These are phyloP conservation scores for Gigaspora rosea DNA, from an alignment of 192 early-diverging fungal species.

Conservation along the genomic window DNA sequence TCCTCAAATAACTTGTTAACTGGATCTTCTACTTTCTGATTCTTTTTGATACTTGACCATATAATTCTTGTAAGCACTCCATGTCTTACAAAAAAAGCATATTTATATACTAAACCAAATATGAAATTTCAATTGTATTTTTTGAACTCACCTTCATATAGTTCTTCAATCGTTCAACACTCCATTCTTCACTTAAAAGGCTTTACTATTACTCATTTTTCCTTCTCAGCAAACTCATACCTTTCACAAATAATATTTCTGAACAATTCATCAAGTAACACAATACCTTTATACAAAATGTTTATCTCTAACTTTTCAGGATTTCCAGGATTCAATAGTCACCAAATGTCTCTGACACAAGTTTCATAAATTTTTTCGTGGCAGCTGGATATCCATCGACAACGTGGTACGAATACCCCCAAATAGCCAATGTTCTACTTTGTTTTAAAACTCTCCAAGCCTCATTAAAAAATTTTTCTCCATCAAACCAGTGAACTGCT, in stretches of 20 bases:
- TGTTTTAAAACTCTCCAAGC: slow-evolving; percentile 61
- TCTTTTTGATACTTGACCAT: slow-evolving; percentile 38
- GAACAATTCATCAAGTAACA: slow-evolving; percentile 48
- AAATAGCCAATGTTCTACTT: slow-evolving; percentile 57
- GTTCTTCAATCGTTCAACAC: slow-evolving; percentile 40
- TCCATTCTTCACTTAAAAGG: slow-evolving; percentile 46
- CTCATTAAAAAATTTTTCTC: slow-evolving; percentile 56
- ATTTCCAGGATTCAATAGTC: slow-evolving; percentile 50
- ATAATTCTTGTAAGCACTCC: slow-evolving; percentile 59
- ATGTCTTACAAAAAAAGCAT: too few species aligned
- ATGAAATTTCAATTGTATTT: neutral
- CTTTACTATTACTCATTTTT: neutral
- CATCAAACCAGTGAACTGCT: slow-evolving; percentile 62
- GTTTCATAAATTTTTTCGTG: slow-evolving; percentile 34
- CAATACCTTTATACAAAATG: slow-evolving; percentile 46
- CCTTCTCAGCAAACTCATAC: neutral
- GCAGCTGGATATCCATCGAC: slow-evolving; percentile 45
- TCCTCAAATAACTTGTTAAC: slow-evolving; percentile 46
- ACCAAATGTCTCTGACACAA: slow-evolving; percentile 36
- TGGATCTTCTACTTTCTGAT: slow-evolving; percentile 36
- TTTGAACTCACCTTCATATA: slow-evolving; percentile 45
- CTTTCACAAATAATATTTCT: slow-evolving; percentile 40
- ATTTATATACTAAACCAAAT: neutral
- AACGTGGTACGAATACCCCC: slow-evolving; percentile 48
- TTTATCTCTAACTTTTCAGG: slow-evolving; percentile 44